These are phyloP conservation scores for Mycena kentingensis DNA, from an alignment of 768 basidiomycete genomes.

Conservation along the genomic window DNA sequence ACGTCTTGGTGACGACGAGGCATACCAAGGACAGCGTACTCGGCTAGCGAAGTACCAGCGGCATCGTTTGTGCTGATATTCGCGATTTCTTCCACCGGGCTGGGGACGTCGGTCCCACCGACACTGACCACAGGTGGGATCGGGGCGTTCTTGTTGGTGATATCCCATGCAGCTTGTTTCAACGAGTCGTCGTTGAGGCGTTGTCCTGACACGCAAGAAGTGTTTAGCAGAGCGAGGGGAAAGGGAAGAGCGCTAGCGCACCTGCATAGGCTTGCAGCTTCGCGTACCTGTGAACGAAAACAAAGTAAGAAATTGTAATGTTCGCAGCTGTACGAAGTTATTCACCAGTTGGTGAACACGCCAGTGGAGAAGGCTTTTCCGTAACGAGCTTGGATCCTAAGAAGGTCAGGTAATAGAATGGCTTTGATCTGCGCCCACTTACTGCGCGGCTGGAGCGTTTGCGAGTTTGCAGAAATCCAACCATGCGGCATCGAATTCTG, in stretches of 20 bases:
- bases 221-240: too few relatives aligned
- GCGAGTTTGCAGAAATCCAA: slow-evolving; percentile 40
- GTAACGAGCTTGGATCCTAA: slow-evolving; percentile 38
- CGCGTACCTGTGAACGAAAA: slow-evolving; percentile 32
- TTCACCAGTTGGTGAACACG: slow-evolving; percentile 33
- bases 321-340: neutral
- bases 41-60: slow-evolving; percentile 34
- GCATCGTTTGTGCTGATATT: slow-evolving; percentile 41
- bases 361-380: slow-evolving; percentile 37
- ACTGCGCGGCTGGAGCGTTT: slow-evolving; percentile 39
- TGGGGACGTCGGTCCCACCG: slow-evolving; percentile 48
- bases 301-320: neutral
- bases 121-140: slow-evolving; percentile 40
- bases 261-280: slow-evolving; percentile 43
- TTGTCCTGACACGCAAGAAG: slow-evolving; percentile 19
- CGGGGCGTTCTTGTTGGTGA: slow-evolving; percentile 33
- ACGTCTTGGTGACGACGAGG: neutral
- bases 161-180: slow-evolving; percentile 39
- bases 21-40: slow-evolving; percentile 36
- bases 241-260: too few relatives aligned
- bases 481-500: slow-evolving; percentile 43
- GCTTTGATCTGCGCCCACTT: too few relatives aligned
- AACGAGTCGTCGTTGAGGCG: slow-evolving; percentile 34
- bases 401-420: too few relatives aligned
- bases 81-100: slow-evolving; percentile 44